Percentiles rank a stretch among this genome's conserved stretches.
Conservation (phyloP, 2,329 filamentous ascomycete genomes). For the Penicillium frequentans region DNA sequence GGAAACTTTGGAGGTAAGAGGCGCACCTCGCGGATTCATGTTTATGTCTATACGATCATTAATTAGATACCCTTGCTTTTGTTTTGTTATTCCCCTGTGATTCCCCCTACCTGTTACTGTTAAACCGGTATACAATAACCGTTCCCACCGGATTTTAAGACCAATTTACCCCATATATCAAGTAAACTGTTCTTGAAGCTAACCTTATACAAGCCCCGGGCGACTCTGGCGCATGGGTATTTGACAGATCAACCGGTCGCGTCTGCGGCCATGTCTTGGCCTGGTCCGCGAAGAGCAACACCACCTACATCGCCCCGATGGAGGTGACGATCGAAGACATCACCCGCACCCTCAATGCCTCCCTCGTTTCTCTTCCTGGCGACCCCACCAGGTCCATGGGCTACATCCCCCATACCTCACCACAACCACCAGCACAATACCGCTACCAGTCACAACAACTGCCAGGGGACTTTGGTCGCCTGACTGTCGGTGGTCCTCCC, state of each 20-base stretch:
- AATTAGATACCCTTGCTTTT: constrained; percentile 26
- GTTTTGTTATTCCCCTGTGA: constrained; percentile 5
- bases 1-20: constrained; percentile 58
- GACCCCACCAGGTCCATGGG: constrained; percentile 29
- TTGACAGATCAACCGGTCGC: constrained; percentile 73
- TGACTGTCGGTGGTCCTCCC: constrained; percentile 13
- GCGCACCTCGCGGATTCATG: constrained; percentile 21
- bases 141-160: constrained; percentile 9
- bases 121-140: constrained; percentile 21
- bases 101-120: constrained; percentile 8
- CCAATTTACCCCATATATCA: constrained; percentile 10
- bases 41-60: constrained; percentile 21
- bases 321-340: constrained; percentile 86
- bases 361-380: constrained; percentile 69
- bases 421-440: constrained; percentile 11
- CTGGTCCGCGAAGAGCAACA: constrained; percentile 75
- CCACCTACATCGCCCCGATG: constrained; percentile 95
- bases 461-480: constrained; percentile 18
- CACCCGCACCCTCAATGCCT: constrained; percentile 70
- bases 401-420: constrained; percentile 13
- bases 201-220: constrained; percentile 56
- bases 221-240: constrained; percentile 90
- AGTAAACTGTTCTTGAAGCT: constrained; percentile 20
- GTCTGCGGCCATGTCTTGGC: constrained; percentile 90
- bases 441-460: constrained; percentile 20